Evolutionary conservation across 805 yeast species (phyloP), one percentile per base, ranked within the genome.

Genomic region (Kockiozyma suomiensis): DNA sequence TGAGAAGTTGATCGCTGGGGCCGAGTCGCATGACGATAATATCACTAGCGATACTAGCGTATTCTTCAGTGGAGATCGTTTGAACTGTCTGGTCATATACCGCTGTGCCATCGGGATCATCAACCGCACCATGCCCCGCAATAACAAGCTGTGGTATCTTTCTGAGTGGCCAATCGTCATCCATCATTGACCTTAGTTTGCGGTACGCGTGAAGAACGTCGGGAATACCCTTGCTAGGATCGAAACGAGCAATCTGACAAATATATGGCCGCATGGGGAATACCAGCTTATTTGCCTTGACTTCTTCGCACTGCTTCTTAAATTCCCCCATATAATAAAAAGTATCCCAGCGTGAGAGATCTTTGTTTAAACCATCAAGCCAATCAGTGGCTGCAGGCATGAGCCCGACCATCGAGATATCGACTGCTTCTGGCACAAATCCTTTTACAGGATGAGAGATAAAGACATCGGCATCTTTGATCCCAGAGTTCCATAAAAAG

Each of bases 371-470:
- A 2, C 66, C 66, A 35, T 63, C 66, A 8, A 63, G 60, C 66
- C 66, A 62, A 38, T 63, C 66, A 4, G 66, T 63, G 10, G 66
- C 46, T 3, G 66, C 66, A 15, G 57, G 57, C 62, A 63, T 62
- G 8, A 62, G 53, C 2, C 65, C 66, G 12, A 63, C 66, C 19
- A 23, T 56, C 15, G 21, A 10, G 21, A 47, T 53, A 35, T 57
- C 60, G 6, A 63, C 63, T 3, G 45, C 54, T 13, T 52, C 56
- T 4, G 66, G 66, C n/a, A 63, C 51, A 37, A 63, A 63, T 21
- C 66, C 66, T 17, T 51, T 40, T n/a, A 61, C 66, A 3, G 66
- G 66, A 37, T 63, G 66, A n/a, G 66, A 63, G 17, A 63, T 63
- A 26, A 61, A 63, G 10, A 63, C 40, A 28, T 63, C 66, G 12